phyloP scores from a whole-genome alignment of 305 asterid genomes.

The Fraxinus greggii region DNA sequence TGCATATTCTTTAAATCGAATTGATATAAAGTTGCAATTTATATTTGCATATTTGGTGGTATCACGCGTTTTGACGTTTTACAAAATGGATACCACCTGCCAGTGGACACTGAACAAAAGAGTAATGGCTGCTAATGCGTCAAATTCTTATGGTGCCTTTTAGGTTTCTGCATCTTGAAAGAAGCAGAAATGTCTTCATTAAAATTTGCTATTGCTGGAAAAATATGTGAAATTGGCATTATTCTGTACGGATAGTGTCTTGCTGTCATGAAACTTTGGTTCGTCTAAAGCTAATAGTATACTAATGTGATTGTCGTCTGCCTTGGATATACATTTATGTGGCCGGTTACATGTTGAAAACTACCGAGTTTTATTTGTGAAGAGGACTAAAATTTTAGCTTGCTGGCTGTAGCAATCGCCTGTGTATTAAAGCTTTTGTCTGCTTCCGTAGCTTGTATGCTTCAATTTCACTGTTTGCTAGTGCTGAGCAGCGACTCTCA shows the following conservation, averaged over 20 bases:
- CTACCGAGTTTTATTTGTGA: not conserved
- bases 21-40: not conserved
- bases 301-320: not conserved
- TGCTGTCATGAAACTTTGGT: slow-evolving; percentile 21
- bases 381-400: slow-evolving; percentile 2
- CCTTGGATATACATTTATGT: not conserved
- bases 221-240: not conserved
- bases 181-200: not conserved
- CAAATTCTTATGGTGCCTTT: not conserved
- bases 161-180: not conserved
- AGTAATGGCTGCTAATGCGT: not conserved
- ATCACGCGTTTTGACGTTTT: not conserved
- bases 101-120: not conserved
- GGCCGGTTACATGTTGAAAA: slow-evolving; percentile 35
- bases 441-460: slow-evolving; percentile 67
- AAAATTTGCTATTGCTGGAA: not conserved
- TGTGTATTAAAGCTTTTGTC: slow-evolving; percentile 54
- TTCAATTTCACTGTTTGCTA: slow-evolving; percentile 57
- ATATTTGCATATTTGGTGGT: not conserved
- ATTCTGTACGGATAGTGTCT: slow-evolving; percentile 9
- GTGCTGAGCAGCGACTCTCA: slow-evolving; percentile 58
- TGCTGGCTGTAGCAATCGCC: slow-evolving; percentile 45
- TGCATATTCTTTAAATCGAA: not conserved
- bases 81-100: not conserved
- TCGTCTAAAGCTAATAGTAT: slow-evolving; percentile 19